A percentile compares a stretch with the other conserved stretches of the same genome.
Evolutionary conservation across 2,329 filamentous ascomycete genomes (phyloP).

Genomic region (Cryphonectria nitschkei): DNA sequence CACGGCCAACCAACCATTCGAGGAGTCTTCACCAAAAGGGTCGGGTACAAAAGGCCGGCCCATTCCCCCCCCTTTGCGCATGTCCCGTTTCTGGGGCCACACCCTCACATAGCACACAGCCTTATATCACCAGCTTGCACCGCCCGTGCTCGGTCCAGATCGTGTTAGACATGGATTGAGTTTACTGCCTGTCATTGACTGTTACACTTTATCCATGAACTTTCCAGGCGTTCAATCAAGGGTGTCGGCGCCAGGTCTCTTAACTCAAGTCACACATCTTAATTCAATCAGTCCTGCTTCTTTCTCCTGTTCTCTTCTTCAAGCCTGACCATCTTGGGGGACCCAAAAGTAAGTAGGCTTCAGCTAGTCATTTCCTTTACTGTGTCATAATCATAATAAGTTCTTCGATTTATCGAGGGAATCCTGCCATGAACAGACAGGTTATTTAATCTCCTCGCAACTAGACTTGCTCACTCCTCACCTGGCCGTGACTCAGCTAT

Average conservation of each 20-base stretch:
- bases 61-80: constrained; percentile 3
- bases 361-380: neutral
- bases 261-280: neutral
- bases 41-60: constrained; percentile 14
- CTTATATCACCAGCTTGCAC: constrained; percentile 1
- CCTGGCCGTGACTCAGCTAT: neutral
- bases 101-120: constrained; percentile 8
- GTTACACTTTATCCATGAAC: neutral
- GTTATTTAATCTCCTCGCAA: neutral
- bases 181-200: neutral
- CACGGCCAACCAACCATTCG: neutral
- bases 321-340: neutral
- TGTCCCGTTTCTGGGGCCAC: neutral
- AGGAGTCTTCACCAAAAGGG: neutral
- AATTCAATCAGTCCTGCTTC: too few relatives aligned
- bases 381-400: too few relatives aligned
- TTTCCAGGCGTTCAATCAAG: neutral
- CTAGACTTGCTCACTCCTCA: neutral
- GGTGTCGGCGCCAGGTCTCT: neutral
- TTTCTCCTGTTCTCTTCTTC: neutral
- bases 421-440: neutral
- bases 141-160: neutral
- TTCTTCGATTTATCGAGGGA: too few relatives aligned
- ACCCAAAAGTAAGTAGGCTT: neutral
- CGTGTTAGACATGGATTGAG: neutral